These are phyloP conservation scores for Solanum okadae DNA, from an alignment of 257 asterid species.

Conservation along the genomic window DNA sequence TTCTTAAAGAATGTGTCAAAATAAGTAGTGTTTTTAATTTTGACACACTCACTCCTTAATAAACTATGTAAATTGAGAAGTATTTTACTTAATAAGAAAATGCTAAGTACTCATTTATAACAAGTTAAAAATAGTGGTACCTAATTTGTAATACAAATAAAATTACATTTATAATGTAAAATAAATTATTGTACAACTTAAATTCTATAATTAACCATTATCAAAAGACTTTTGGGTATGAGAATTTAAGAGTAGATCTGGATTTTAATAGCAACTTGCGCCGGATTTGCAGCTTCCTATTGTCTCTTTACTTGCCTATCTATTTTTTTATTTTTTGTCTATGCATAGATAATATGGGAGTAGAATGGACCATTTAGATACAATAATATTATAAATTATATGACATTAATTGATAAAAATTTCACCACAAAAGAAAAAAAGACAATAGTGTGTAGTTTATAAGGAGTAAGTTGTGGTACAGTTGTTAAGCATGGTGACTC, in stretches of 20 bases:
- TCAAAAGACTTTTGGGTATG: background rate
- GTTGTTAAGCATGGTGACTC: background rate
- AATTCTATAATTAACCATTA: background rate
- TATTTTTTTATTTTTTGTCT: background rate
- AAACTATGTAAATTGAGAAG: background rate
- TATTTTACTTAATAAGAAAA: background rate
- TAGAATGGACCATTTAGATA: background rate
- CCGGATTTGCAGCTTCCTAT: slow-evolving; percentile 1
- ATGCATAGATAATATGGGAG: background rate
- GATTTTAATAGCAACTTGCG: background rate
- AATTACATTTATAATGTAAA: background rate
- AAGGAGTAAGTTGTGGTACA: background rate
- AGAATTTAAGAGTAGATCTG: background rate
- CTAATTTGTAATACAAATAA: background rate
- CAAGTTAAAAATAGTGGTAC: background rate
- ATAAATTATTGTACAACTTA: background rate
- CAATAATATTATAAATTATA: background rate
- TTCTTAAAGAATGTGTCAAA: background rate
- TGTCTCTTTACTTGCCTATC: background rate
- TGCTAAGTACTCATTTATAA: background rate
- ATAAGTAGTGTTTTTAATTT: background rate
- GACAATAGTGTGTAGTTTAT: background rate
- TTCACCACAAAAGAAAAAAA: background rate
- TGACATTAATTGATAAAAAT: background rate
- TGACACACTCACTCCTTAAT: rapidly evolving